Percentiles rank a stretch among this genome's conserved stretches.
phyloP scores from a whole-genome alignment of 805 yeast species.

The Metschnikowia koreensis region DNA sequence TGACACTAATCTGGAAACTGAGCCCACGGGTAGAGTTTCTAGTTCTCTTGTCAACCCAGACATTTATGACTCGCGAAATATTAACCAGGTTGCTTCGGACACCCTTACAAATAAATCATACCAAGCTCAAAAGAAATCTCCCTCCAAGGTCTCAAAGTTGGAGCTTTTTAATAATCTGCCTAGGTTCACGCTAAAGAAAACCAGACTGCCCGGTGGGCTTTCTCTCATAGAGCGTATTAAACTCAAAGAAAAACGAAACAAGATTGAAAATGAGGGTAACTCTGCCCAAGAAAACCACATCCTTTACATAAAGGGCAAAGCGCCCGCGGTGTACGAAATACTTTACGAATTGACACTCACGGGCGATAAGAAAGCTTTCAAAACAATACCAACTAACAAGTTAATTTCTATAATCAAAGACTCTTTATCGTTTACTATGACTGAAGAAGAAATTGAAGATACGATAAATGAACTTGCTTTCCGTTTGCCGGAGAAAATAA shows the following conservation, averaged over 20 bases:
- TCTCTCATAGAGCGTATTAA: constrained; percentile 41
- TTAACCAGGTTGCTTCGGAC: neutral
- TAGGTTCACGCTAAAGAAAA: constrained; percentile 33
- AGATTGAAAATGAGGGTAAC: constrained; percentile 6
- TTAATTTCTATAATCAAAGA: constrained; percentile 31
- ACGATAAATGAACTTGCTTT: constrained; percentile 22
- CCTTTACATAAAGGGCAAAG: constrained; percentile 26
- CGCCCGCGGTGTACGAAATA: constrained; percentile 33
- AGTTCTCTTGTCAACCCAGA: neutral
- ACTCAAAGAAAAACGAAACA: constrained; percentile 29
- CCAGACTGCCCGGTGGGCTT: constrained; percentile 22
- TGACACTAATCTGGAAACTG: neutral
- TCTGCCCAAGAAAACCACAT: constrained; percentile 24
- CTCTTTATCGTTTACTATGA: constrained; percentile 31
- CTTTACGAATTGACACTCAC: constrained; percentile 26
- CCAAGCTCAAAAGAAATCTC: neutral
- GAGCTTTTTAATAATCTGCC: constrained; percentile 33
- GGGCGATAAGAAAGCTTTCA: neutral
- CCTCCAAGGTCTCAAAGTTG: neutral
- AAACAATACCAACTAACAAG: constrained; percentile 25
- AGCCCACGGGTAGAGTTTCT: neutral
- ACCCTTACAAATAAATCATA: neutral
- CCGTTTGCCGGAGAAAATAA: constrained; percentile 21
- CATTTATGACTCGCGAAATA: neutral
- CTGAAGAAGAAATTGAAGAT: constrained; percentile 30